Conservation (phyloP, 306 rosid species). For the Adenanthera pavonina region DNA sequence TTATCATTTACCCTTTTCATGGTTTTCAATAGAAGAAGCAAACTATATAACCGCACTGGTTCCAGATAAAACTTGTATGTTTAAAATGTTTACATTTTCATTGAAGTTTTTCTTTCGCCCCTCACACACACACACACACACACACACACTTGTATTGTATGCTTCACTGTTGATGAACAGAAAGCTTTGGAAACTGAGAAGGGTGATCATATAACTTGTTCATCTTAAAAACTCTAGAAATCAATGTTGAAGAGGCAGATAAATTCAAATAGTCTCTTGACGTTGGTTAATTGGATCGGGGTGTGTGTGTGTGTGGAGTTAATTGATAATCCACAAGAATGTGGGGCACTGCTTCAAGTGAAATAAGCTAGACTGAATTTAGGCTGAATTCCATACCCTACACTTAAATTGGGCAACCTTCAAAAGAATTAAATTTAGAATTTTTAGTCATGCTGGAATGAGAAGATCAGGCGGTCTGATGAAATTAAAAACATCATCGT, state of each 20-base stretch:
- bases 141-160: background rate
- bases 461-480: too few species aligned
- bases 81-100: background rate
- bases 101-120: background rate
- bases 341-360: too few species aligned
- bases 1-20: background rate
- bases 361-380: too few species aligned
- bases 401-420: too few species aligned
- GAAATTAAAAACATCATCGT: too few species aligned
- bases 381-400: too few species aligned
- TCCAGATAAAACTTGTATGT: background rate
- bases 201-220: background rate
- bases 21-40: background rate
- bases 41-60: background rate
- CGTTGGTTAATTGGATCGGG: background rate
- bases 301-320: too few species aligned
- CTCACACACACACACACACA: background rate
- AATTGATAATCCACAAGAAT: too few species aligned
- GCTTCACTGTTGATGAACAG: background rate
- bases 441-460: too few species aligned
- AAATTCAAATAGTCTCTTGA: background rate
- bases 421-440: too few species aligned
- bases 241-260: background rate
- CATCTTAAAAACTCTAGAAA: background rate
- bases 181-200: background rate